Evolutionary conservation across 495 filamentous ascomycete genomes (phyloP), one percentile per base, ranked within the genome.

Genomic region (Penicillium lagena): DNA sequence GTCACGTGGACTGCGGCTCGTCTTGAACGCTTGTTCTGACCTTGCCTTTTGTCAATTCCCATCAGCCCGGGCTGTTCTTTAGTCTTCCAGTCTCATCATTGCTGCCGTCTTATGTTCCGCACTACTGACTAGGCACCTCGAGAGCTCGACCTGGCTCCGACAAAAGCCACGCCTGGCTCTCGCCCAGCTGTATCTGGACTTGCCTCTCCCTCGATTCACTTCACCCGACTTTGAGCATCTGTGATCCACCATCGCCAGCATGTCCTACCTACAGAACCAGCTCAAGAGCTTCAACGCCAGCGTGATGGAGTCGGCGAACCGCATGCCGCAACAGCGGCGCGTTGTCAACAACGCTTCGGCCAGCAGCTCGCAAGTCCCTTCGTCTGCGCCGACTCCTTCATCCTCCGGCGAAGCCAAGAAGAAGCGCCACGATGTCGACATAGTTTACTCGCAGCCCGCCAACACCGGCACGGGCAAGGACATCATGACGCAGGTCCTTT

Each of bases 401-500:
- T 58, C 68, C 31, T 22, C 47, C 15, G 44, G 40, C 43, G 81
- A 75, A 42, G 60, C 64, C 42, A 83, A 79, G 57, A 76, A 76
- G 46, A 85, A 84, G 64, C 71, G 79, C 33, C 74, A 75, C 33
- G 70, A 77, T 49, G 63, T 67, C 40, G 67, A 76, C 29, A 71
- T 81, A 42, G 80, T 85, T 49, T 89, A 83, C 63, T 89, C 87
- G 9, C 88, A 91, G 62, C 87, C 89, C 11, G 73, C 76, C 35
- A 76, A 83, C 52, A 90, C 87, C 4, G 86, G 87, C 47, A 84
- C 78, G 28, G 89, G 88, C 49, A 75, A 76, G 39, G 81, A 87
- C 60, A 80, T 90, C 60, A 83, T 87, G 74, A 90, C 87, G 8
- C 83, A 95, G 52, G 79, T 96, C 44, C 72, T 80, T 44, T 93